Evolutionary conservation across 176 grass and related monocot species (phyloP).

Genomic region (Saccharum officinarum): DNA sequence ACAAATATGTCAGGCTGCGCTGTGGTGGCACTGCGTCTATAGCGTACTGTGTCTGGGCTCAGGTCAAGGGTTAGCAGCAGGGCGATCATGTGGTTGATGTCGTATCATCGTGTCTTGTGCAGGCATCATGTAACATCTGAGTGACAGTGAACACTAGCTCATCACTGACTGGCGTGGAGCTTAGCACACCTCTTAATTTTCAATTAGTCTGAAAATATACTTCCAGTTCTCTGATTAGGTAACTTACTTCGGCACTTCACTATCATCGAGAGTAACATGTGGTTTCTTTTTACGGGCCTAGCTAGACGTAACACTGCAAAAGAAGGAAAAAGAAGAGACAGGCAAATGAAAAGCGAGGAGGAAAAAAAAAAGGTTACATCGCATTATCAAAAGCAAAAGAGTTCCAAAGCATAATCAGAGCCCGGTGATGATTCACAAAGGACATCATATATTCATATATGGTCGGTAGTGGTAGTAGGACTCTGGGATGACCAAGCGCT

Average conservation of each 20-base stretch:
- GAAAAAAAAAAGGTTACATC: conserved; percentile 36
- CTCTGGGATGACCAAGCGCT: conserved; percentile 39
- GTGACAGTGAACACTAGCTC: not conserved
- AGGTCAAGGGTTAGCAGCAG: no score
- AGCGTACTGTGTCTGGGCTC: no score
- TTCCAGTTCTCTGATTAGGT: conserved; percentile 22
- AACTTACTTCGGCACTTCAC: conserved; percentile 9
- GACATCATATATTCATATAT: not conserved
- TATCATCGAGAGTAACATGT: conserved; percentile 28
- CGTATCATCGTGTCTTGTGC: not conserved
- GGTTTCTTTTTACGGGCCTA: not conserved
- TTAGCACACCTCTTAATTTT: not conserved
- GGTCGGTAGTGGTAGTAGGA: conserved; percentile 35
- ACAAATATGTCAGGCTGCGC: not conserved
- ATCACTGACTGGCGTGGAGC: not conserved
- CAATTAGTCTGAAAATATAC: not conserved
- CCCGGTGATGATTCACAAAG: conserved; percentile 34
- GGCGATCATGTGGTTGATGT: not conserved
- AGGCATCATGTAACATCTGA: not conserved
- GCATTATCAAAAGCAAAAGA: conserved; percentile 48
- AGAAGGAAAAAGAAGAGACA: not conserved
- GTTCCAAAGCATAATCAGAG: conserved; percentile 38
- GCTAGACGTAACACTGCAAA: not conserved
- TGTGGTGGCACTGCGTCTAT: no score
- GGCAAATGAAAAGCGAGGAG: not conserved